phyloP scores from a whole-genome alignment of 345 rosid genomes.

The Brassica carinata region DNA sequence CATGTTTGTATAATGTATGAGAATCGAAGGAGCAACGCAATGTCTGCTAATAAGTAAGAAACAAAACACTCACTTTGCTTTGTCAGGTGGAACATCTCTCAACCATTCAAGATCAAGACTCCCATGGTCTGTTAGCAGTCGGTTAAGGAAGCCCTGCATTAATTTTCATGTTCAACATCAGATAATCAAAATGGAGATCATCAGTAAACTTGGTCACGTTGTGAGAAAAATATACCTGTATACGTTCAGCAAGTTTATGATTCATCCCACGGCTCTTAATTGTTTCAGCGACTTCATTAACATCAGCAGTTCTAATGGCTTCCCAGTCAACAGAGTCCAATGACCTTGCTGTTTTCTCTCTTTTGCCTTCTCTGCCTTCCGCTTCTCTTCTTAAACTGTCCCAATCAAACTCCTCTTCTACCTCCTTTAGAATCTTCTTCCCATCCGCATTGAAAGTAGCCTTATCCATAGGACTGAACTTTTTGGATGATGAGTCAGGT shows the following conservation, averaged over 20 bases:
- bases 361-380: conserved; percentile 48
- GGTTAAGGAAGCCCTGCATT: conserved; percentile 81
- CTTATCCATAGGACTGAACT: conserved; percentile 49
- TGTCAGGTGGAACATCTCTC: conserved; percentile 88
- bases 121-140: conserved; percentile 71
- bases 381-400: conserved; percentile 74
- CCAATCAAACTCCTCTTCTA: conserved; percentile 64
- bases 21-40: background rate
- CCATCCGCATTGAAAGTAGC: conserved; percentile 49
- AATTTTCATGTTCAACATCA: conserved; percentile 29
- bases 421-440: conserved; percentile 53
- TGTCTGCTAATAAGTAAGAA: background rate
- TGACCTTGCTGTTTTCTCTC: conserved; percentile 58
- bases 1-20: conserved; percentile 32
- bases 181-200: background rate
- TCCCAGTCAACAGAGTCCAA: conserved; percentile 93
- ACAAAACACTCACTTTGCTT: conserved; percentile 68
- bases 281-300: conserved; percentile 63
- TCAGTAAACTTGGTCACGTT: background rate
- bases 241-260: conserved; percentile 80
- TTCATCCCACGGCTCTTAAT: conserved; percentile 94
- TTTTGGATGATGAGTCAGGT: conserved; percentile 39
- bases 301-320: conserved; percentile 66
- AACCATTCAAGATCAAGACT: conserved; percentile 92
- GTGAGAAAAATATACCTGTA: conserved; percentile 55